These are phyloP conservation scores for Entomortierella beljakovae DNA, from an alignment of 192 early-diverging fungal species.

Conservation along the genomic window DNA sequence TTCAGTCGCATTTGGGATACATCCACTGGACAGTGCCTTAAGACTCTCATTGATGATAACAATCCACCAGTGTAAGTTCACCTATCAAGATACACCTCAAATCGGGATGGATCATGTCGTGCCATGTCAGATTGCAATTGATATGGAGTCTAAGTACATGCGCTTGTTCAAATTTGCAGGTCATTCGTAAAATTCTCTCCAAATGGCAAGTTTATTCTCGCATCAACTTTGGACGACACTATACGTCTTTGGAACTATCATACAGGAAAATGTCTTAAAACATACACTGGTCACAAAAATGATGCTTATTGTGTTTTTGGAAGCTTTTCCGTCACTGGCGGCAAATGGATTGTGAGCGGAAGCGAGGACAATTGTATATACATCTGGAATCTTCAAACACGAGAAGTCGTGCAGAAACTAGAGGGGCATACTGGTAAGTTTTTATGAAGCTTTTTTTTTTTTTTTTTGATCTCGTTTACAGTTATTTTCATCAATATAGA, in stretches of 20 bases:
- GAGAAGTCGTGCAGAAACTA: conserved; percentile 94
- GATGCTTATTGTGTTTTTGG: conserved; percentile 93
- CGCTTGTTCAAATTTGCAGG: conserved; percentile 40
- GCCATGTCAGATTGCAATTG: conserved; percentile 1
- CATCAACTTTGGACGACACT: conserved; percentile 93
- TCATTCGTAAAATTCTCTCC: conserved; percentile 99
- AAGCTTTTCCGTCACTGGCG: conserved; percentile 93
- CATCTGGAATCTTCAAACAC: conserved; percentile 97
- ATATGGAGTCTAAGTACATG: neutral
- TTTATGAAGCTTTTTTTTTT: neutral
- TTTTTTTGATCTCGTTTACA: neutral
- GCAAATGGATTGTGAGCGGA: conserved; percentile 97
- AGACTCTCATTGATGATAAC: conserved; percentile 95
- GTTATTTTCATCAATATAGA: conserved; percentile 7
- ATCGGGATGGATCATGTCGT: neutral
- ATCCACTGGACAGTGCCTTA: conserved; percentile 96
- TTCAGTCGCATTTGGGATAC: conserved; percentile 98
- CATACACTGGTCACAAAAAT: conserved; percentile 93
- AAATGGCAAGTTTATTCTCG: conserved; percentile 98
- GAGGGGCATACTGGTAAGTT: conserved; percentile 88
- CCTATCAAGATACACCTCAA: too few species aligned
- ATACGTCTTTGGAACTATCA: conserved; percentile 96
- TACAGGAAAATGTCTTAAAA: conserved; percentile 96
- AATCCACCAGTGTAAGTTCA: conserved; percentile 89
- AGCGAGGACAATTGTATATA: conserved; percentile 95